A percentile compares a stretch with the other conserved stretches of the same genome.
Conservation (phyloP, 176 grass and related monocot species). For the Oryza meyeriana region DNA sequence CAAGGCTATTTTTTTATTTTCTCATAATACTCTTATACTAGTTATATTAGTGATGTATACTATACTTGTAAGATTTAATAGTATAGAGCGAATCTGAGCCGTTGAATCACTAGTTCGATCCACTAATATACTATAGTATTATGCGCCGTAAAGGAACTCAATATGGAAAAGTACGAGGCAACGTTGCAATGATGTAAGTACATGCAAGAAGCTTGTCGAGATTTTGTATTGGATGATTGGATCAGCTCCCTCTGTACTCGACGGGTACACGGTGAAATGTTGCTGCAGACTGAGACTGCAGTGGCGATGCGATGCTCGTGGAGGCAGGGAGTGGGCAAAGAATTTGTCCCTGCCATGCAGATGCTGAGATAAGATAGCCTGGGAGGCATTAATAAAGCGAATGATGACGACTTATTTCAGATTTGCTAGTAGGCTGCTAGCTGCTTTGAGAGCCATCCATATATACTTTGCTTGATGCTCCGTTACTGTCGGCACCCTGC, state of each 20-base stretch:
- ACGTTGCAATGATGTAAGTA: neutral
- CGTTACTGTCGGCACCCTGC: constrained; percentile 34
- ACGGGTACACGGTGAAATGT: neutral
- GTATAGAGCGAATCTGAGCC: too few species aligned
- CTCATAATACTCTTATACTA: too few species aligned
- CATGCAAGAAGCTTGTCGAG: neutral
- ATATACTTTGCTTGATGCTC: constrained; percentile 50
- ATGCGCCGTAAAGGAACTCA: too few species aligned
- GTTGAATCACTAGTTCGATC: too few species aligned
- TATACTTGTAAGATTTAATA: too few species aligned
- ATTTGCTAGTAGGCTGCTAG: neutral
- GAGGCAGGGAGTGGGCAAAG: neutral
- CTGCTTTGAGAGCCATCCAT: constrained; percentile 5
- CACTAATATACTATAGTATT: too few species aligned
- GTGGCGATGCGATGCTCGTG: neutral
- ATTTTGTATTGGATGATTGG: neutral
- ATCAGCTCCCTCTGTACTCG: neutral
- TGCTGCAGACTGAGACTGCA: neutral
- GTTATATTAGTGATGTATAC: too few species aligned
- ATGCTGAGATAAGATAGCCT: neutral
- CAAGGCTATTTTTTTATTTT: too few species aligned
- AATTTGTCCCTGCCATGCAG: neutral
- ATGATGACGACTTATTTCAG: neutral
- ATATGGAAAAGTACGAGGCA: neutral
- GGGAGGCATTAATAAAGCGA: neutral